phyloP scores from a whole-genome alignment of 805 yeast genomes.

The Schwanniomyces sp. region DNA sequence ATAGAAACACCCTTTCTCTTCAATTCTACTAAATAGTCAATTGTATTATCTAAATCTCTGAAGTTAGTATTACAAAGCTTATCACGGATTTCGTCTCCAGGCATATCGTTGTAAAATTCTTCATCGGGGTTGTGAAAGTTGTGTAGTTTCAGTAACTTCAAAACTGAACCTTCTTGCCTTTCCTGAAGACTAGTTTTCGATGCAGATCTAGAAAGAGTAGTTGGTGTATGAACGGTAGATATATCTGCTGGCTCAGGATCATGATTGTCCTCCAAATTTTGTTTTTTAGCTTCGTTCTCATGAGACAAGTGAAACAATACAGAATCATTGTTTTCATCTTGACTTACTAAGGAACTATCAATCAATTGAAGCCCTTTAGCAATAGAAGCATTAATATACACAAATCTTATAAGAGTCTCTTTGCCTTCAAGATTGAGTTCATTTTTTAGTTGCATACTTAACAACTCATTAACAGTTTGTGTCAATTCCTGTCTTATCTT shows the following conservation, averaged over 20 bases:
- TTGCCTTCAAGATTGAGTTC: conserved; percentile 67
- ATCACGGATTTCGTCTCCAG: conserved; percentile 41
- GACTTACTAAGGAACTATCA: conserved; percentile 30
- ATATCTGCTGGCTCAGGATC: background rate
- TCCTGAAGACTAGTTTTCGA: conserved; percentile 36
- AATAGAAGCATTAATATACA: conserved; percentile 69
- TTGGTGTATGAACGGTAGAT: conserved; percentile 10
- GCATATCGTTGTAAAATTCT: conserved; percentile 12
- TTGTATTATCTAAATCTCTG: conserved; percentile 33
- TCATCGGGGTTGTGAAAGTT: conserved; percentile 15
- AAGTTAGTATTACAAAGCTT: conserved; percentile 30
- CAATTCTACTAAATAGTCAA: conserved; percentile 29
- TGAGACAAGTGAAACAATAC: conserved; percentile 11
- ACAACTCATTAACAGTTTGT: conserved; percentile 47
- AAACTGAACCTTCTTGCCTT: conserved; percentile 42
- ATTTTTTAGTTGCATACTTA: conserved; percentile 54
- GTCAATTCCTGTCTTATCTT: conserved; percentile 29
- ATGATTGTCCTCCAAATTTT: background rate
- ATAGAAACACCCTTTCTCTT: conserved; percentile 32
- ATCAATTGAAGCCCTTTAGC: conserved; percentile 51
- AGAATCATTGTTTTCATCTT: conserved; percentile 7
- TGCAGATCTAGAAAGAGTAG: conserved; percentile 19
- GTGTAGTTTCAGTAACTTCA: conserved; percentile 33
- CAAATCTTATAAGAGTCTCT: conserved; percentile 68
- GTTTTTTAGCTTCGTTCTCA: conserved; percentile 23